phyloP scores from a whole-genome alignment of 2,329 filamentous ascomycete genomes.

The Penicillium sp. region DNA sequence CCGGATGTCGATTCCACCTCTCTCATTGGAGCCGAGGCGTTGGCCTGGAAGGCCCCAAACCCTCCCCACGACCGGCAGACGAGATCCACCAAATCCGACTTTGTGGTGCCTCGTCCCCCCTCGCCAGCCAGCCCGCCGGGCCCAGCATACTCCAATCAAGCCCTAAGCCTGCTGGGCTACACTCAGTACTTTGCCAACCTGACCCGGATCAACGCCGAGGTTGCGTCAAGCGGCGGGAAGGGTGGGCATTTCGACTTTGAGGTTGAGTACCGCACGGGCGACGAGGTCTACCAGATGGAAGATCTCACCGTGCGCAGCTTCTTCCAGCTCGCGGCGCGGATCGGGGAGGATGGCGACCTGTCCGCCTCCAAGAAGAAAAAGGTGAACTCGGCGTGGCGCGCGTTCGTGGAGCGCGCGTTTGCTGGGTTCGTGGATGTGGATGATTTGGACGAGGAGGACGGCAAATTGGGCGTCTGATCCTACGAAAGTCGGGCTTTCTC shows the following conservation, averaged over 20 bases:
- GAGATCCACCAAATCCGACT: conserved; percentile 55
- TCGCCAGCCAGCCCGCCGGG: conserved; percentile 71
- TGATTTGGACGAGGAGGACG: conserved; percentile 57
- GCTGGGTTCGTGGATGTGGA: conserved; percentile 67
- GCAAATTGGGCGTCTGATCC: too few species aligned
- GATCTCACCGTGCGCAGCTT: conserved; percentile 84
- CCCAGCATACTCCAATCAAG: conserved; percentile 83
- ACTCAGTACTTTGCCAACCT: conserved; percentile 93
- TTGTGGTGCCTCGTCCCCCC: conserved; percentile 68
- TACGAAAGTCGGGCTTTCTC: too few species aligned
- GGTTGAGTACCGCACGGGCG: conserved; percentile 81
- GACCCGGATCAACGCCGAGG: conserved; percentile 80
- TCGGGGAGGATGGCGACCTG: conserved; percentile 54
- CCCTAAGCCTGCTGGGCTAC: conserved; percentile 74
- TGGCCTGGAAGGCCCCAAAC: too few species aligned
- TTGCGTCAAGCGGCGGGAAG: conserved; percentile 55
- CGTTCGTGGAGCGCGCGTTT: conserved; percentile 76
- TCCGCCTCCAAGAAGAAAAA: conserved; percentile 30
- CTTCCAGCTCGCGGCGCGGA: conserved; percentile 73
- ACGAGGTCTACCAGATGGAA: conserved; percentile 68
- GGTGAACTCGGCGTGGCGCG: conserved; percentile 68
- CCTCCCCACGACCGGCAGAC: conserved; percentile 48
- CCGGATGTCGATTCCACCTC: background rate
- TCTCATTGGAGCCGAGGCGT: conserved; percentile 6
- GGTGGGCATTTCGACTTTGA: conserved; percentile 63